These are phyloP conservation scores for Posidonia australis DNA, from an alignment of 106 monocot genomes.

Conservation along the genomic window DNA sequence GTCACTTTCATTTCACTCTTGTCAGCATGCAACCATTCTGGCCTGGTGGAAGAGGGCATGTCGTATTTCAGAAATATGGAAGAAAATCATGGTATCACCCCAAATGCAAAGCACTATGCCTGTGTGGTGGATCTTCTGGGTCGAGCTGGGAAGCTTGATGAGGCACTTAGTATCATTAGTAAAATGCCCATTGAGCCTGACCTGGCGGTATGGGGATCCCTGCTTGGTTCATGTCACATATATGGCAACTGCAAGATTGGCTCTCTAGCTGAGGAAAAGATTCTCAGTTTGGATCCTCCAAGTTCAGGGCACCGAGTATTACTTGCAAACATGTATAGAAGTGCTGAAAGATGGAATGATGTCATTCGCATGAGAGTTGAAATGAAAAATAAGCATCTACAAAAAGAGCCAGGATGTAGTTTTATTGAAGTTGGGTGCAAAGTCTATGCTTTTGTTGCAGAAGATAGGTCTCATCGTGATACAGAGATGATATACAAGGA, in stretches of 20 bases:
- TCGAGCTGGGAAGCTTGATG: constrained; percentile 15
- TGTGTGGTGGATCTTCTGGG: constrained; percentile 16
- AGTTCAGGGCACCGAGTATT: constrained; percentile 11
- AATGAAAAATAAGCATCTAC: not conserved
- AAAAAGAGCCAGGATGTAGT: constrained; percentile 11
- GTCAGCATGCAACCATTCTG: constrained; percentile 18
- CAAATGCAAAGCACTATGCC: constrained; percentile 19
- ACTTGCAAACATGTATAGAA: constrained; percentile 16
- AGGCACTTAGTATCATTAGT: constrained; percentile 6
- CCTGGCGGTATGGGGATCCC: constrained; percentile 16
- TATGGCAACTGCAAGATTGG: constrained; percentile 12
- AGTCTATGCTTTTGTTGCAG: constrained; percentile 9
- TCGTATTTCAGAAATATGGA: constrained; percentile 14
- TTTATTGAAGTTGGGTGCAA: constrained; percentile 12
- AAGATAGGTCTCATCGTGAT: constrained; percentile 14
- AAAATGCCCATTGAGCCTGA: constrained; percentile 18
- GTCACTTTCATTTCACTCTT: constrained; percentile 15
- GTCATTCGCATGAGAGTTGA: constrained; percentile 13
- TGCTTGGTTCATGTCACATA: constrained; percentile 16
- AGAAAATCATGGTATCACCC: constrained; percentile 8
- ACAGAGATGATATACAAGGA: constrained; percentile 17
- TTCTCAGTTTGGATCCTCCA: constrained; percentile 1
- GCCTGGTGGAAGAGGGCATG: constrained; percentile 22
- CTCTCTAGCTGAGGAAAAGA: constrained; percentile 7
- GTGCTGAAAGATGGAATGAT: constrained; percentile 16